Percentiles rank a stretch among this genome's conserved stretches.
Evolutionary conservation across 2,329 filamentous ascomycete genomes (phyloP).

Genomic region (Fusarium pilosicola): DNA sequence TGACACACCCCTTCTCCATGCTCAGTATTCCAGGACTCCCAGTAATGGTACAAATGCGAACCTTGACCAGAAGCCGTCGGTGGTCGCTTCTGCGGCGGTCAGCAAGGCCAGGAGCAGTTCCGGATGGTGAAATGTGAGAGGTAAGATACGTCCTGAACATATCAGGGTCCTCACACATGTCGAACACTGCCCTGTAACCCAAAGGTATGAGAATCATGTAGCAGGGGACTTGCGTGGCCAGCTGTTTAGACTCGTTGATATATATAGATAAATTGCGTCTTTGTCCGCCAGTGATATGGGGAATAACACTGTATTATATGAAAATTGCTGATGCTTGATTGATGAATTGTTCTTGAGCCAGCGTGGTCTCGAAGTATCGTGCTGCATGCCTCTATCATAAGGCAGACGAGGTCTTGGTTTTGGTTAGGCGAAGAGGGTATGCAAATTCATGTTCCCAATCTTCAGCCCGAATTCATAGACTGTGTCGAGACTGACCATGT

Average conservation of each 20-base stretch:
- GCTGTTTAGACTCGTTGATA: background rate
- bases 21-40: background rate
- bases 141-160: background rate
- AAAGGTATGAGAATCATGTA: too few relatives aligned
- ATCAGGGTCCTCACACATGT: background rate
- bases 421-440: too few relatives aligned
- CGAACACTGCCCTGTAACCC: accelerated
- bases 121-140: background rate
- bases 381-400: too few relatives aligned
- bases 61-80: background rate
- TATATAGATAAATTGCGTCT: background rate
- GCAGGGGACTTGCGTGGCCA: background rate
- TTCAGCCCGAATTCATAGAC: too few relatives aligned
- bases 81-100: background rate
- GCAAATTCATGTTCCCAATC: too few relatives aligned
- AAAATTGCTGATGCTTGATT: too few relatives aligned
- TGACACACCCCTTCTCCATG: accelerated
- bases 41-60: background rate
- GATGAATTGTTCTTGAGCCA: too few relatives aligned
- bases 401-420: too few relatives aligned
- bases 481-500: too few relatives aligned
- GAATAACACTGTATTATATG: background rate
- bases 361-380: too few relatives aligned
- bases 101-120: background rate
- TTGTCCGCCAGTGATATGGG: background rate